A percentile compares a stretch with the other conserved stretches of the same genome.
phyloP scores from a whole-genome alignment of 192 early-diverging fungal genomes.

The Gaertneriomyces semiglobifer region DNA sequence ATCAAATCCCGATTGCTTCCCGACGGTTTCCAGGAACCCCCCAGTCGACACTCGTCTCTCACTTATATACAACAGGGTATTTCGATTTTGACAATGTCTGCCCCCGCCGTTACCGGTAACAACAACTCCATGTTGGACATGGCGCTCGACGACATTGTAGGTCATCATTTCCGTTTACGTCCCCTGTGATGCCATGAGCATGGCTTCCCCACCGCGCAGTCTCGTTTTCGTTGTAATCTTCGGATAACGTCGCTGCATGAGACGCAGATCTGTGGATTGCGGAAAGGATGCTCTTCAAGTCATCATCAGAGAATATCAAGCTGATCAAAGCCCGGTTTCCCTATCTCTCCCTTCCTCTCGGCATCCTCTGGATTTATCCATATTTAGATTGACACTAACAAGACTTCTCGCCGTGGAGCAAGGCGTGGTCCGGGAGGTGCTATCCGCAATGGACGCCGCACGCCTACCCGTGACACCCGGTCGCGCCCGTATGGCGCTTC shows the following conservation, averaged over 20 bases:
- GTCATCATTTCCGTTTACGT: slow-evolving; percentile 7
- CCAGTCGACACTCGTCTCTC: no score
- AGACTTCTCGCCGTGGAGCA: slow-evolving; percentile 15
- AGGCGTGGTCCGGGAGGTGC: slow-evolving; percentile 24
- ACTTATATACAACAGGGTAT: no score
- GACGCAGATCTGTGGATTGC: background rate
- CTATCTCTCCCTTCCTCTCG: slow-evolving; percentile 5
- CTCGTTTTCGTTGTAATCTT: background rate
- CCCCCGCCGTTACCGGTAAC: background rate
- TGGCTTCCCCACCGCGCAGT: background rate
- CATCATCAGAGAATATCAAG: background rate
- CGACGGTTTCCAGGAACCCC: no score
- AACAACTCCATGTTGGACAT: slow-evolving; percentile 26
- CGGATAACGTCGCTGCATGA: background rate
- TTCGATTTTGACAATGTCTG: no score
- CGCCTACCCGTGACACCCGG: slow-evolving; percentile 1
- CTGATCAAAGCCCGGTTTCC: background rate
- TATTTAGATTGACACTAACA: slow-evolving; percentile 24
- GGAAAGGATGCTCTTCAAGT: background rate
- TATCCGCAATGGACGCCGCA: slow-evolving; percentile 17
- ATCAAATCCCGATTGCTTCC: no score
- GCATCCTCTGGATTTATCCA: background rate
- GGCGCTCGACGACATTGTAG: slow-evolving; percentile 41
- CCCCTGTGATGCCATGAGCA: slow-evolving; percentile 1
- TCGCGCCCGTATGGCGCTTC: slow-evolving; percentile 11